Conservation (phyloP, 768 basidiomycete species). For the Calocybe gangraenosa region DNA sequence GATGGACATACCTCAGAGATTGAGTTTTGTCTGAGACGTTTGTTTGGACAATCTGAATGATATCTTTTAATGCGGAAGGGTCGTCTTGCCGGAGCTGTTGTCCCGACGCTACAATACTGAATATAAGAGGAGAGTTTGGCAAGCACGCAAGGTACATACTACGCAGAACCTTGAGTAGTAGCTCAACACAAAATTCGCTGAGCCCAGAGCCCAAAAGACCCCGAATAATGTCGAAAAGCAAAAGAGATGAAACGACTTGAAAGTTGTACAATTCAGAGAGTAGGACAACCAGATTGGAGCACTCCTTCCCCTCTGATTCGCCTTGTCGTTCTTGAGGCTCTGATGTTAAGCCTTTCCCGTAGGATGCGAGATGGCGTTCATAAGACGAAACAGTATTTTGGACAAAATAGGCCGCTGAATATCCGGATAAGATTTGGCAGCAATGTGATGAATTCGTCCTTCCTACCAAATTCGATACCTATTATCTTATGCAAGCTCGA, state of each 20-base stretch:
- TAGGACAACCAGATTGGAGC: conserved; percentile 82
- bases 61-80: conserved; percentile 88
- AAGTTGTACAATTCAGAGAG: conserved; percentile 95
- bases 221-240: conserved; percentile 90
- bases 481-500: conserved; percentile 75
- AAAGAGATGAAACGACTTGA: conserved; percentile 81
- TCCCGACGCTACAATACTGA: conserved; percentile 67
- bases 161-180: conserved; percentile 79
- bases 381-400: conserved; percentile 69
- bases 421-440: conserved; percentile 1
- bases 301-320: conserved; percentile 71
- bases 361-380: conserved; percentile 34
- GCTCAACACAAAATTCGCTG: conserved; percentile 79
- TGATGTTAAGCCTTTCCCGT: conserved; percentile 8
- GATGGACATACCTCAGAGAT: conserved; percentile 42
- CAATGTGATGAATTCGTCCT: neutral
- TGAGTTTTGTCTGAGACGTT: conserved; percentile 54
- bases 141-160: conserved; percentile 41
- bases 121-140: neutral
- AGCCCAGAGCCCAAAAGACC: conserved; percentile 61
- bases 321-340: conserved; percentile 13
- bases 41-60: conserved; percentile 75
- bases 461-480: conserved; percentile 85
- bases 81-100: conserved; percentile 90
- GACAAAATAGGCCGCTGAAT: conserved; percentile 75